phyloP scores from a whole-genome alignment of 768 basidiomycete genomes.

The Postia placenta region DNA sequence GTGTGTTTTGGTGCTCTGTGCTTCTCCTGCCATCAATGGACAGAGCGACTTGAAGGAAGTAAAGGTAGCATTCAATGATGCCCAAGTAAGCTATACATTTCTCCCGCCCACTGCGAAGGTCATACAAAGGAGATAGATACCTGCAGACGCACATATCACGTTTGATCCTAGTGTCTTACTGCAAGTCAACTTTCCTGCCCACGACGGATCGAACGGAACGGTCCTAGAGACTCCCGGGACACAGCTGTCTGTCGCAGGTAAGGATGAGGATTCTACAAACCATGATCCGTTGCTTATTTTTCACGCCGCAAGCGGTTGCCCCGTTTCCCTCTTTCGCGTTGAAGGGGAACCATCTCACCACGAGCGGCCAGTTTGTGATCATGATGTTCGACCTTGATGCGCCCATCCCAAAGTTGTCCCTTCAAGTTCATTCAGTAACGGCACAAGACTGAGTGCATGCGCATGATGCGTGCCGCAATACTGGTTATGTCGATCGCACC shows the following conservation, averaged over 20 bases:
- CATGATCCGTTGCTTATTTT: background rate
- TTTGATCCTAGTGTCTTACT: background rate
- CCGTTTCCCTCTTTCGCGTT: background rate
- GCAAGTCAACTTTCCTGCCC: background rate
- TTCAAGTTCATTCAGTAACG: too few species aligned
- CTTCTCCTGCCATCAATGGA: background rate
- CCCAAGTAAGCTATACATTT: background rate
- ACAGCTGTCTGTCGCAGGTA: background rate
- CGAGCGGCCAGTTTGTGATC: background rate
- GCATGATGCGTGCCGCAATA: too few species aligned
- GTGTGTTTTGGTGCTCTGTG: background rate
- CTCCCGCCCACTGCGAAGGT: background rate
- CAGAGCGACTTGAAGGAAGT: background rate
- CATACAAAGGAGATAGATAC: background rate
- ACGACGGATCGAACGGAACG: background rate
- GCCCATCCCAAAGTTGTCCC: background rate
- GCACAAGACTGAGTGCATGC: too few species aligned
- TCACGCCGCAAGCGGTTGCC: background rate
- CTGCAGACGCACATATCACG: background rate
- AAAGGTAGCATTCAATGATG: background rate
- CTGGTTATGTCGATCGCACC: too few species aligned
- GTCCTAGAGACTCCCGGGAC: background rate
- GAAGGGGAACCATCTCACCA: background rate
- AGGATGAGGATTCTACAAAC: background rate
- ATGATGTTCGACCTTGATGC: constrained; percentile 3